Percentiles rank a stretch among this genome's conserved stretches.
These are phyloP conservation scores for Fusarium anguioides DNA, from an alignment of 2,329 filamentous ascomycete species.

Conservation along the genomic window DNA sequence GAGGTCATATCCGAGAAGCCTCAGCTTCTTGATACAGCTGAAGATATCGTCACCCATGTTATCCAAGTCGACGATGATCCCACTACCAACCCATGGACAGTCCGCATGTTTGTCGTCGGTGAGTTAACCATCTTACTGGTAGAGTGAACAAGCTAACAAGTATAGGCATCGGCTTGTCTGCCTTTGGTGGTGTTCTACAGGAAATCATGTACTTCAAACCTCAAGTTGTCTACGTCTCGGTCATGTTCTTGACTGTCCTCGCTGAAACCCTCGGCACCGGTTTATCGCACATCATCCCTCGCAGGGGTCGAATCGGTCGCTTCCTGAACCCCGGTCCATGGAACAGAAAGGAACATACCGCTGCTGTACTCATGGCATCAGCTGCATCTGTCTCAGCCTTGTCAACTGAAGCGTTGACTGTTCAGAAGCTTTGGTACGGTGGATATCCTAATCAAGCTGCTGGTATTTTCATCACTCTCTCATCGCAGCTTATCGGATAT, in stretches of 20 bases:
- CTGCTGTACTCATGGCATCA: constrained; percentile 57
- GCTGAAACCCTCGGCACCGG: constrained; percentile 28
- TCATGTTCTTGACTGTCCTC: constrained; percentile 42
- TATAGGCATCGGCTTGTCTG: constrained; percentile 35
- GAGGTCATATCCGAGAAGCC: constrained; percentile 6
- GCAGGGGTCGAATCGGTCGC: constrained; percentile 18
- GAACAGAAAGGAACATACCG: constrained; percentile 48
- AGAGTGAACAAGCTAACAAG: not conserved
- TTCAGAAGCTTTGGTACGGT: constrained; percentile 60
- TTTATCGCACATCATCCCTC: constrained; percentile 23
- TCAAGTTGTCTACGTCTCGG: constrained; percentile 38
- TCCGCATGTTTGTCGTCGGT: constrained; percentile 40
- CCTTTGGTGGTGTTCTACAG: constrained; percentile 39
- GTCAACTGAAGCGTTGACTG: constrained; percentile 55
- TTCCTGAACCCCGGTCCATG: constrained; percentile 34
- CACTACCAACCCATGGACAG: constrained; percentile 38
- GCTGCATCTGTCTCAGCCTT: constrained; percentile 51
- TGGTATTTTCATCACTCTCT: constrained; percentile 58
- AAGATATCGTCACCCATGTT: constrained; percentile 41
- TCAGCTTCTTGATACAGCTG: constrained; percentile 20
- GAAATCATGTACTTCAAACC: constrained; percentile 44
- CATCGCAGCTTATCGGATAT: constrained; percentile 62
- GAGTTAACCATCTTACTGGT: not conserved
- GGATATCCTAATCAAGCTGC: constrained; percentile 52
- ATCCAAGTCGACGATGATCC: constrained; percentile 43